phyloP scores from a whole-genome alignment of 768 basidiomycete genomes.

The Pholiota microspora region DNA sequence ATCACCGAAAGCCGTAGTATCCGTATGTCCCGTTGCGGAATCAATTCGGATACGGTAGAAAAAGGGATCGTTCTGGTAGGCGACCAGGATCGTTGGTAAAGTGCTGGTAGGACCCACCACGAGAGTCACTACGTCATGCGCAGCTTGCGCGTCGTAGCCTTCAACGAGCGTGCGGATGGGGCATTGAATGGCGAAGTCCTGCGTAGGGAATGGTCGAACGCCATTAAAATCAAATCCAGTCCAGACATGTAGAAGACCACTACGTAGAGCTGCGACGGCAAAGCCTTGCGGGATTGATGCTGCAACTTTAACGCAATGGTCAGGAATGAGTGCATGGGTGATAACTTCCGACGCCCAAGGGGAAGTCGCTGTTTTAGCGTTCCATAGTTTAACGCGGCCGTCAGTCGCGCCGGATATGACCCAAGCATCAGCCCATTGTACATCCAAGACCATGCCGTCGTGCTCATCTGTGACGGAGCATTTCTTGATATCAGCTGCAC shows the following conservation, averaged over 20 bases:
- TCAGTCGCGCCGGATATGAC: constrained; percentile 60
- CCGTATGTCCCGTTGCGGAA: constrained; percentile 23
- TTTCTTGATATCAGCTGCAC: constrained; percentile 43
- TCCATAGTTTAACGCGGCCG: constrained; percentile 75
- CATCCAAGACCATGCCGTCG: constrained; percentile 53
- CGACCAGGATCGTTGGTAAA: constrained; percentile 42
- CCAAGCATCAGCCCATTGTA: constrained; percentile 44
- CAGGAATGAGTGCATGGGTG: constrained; percentile 32
- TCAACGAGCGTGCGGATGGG: constrained; percentile 23
- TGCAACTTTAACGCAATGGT: constrained; percentile 51
- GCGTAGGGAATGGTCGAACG: constrained; percentile 20
- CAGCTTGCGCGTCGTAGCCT: constrained; percentile 14
- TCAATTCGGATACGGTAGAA: constrained; percentile 53
- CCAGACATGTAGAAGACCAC: constrained; percentile 61
- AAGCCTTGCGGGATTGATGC: constrained; percentile 35
- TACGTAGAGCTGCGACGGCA: constrained; percentile 49
- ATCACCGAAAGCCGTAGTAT: constrained; percentile 48
- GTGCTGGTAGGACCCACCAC: constrained; percentile 25
- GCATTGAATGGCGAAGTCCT: constrained; percentile 30
- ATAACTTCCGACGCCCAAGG: constrained; percentile 59
- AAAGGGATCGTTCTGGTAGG: constrained; percentile 45
- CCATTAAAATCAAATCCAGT: constrained; percentile 34
- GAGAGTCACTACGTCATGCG: constrained; percentile 18
- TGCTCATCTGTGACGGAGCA: constrained; percentile 62
- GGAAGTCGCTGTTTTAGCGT: constrained; percentile 54